These are phyloP conservation scores for Russula olivacea DNA, from an alignment of 768 basidiomycete species.

Conservation along the genomic window DNA sequence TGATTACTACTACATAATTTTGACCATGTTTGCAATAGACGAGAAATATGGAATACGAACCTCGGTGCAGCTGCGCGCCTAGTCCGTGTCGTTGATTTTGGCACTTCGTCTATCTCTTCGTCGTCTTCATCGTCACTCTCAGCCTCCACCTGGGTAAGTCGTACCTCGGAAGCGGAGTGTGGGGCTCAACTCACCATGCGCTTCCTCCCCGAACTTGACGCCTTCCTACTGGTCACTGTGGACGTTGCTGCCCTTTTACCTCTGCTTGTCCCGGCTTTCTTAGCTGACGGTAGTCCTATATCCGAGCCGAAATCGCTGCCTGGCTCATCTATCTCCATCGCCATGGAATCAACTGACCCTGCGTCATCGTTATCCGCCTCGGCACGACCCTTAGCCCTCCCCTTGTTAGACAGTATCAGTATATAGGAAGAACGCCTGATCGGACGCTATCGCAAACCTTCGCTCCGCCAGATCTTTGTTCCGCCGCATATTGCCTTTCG, in stretches of 20 bases:
- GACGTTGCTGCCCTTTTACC: constrained; percentile 32
- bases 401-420: constrained; percentile 20
- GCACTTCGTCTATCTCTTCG: constrained; percentile 45
- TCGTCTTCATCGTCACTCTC: constrained; percentile 55
- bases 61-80: constrained; percentile 60
- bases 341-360: constrained; percentile 61
- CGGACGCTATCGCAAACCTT: constrained; percentile 3
- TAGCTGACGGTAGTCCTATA: constrained; percentile 28
- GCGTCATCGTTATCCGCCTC: constrained; percentile 48
- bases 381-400: constrained; percentile 50
- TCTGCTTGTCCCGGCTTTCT: constrained; percentile 26
- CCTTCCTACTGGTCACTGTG: constrained; percentile 29
- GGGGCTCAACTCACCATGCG: constrained; percentile 30
- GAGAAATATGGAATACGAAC: constrained; percentile 34
- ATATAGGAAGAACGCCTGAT: neutral
- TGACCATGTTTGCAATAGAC: neutral
- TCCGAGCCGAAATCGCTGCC: constrained; percentile 28
- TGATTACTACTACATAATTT: constrained; percentile 29
- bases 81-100: constrained; percentile 49
- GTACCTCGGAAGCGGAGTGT: constrained; percentile 3
- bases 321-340: constrained; percentile 58
- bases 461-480: constrained; percentile 31
- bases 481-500: constrained; percentile 56
- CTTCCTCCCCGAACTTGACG: constrained; percentile 31
- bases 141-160: constrained; percentile 50